phyloP scores from a whole-genome alignment of 805 yeast species.

The Ogataea philodendri region DNA sequence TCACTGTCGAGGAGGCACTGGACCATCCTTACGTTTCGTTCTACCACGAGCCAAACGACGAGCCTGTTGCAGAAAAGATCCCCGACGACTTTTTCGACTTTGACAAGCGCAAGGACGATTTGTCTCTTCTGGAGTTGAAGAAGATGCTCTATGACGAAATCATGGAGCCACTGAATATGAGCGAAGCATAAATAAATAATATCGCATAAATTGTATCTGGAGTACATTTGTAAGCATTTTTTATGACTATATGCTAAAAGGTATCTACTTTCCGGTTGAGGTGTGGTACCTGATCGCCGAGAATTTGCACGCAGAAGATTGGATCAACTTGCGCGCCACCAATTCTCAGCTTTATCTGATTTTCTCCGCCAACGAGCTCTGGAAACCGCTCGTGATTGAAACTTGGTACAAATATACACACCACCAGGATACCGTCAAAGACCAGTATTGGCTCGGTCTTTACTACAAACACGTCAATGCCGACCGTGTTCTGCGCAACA shows the following conservation, averaged over 20 bases:
- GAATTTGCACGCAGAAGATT: constrained; percentile 12
- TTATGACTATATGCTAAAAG: constrained; percentile 1
- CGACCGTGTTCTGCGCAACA: neutral
- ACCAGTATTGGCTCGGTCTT: neutral
- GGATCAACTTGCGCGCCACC: constrained; percentile 12
- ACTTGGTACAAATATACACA: constrained; percentile 2
- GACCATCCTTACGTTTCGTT: constrained; percentile 79
- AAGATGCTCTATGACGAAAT: constrained; percentile 78
- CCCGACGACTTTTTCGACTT: constrained; percentile 88
- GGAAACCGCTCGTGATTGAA: constrained; percentile 18
- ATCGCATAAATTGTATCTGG: too few relatives aligned
- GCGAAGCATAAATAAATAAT: constrained; percentile 4
- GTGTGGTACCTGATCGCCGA: constrained; percentile 21
- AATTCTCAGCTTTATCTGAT: constrained; percentile 5
- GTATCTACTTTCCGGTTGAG: constrained; percentile 19
- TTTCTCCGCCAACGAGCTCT: constrained; percentile 19
- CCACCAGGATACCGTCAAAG: neutral
- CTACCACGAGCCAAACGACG: constrained; percentile 95
- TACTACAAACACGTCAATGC: neutral
- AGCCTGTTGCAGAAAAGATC: constrained; percentile 80
- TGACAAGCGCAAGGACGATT: constrained; percentile 77
- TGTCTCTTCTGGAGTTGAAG: constrained; percentile 74
- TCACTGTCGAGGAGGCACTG: constrained; percentile 81
- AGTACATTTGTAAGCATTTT: too few relatives aligned
- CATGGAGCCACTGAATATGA: constrained; percentile 44